Percentiles rank a stretch among this genome's conserved stretches.
phyloP scores from a whole-genome alignment of 805 yeast species.

The Saccharomyces mikatae region DNA sequence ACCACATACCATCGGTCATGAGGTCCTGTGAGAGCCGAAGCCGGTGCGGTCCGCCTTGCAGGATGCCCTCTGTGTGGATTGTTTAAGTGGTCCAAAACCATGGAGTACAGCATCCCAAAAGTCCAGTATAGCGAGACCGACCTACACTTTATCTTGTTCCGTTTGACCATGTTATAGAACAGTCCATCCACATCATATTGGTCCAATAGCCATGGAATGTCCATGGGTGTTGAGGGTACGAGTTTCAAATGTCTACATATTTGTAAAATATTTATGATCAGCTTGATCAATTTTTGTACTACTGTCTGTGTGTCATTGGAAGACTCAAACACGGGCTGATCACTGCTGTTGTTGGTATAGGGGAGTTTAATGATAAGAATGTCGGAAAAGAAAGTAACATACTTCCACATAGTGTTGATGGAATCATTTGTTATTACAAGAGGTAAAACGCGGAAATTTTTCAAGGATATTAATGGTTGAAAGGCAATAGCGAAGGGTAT shows the following conservation, averaged over 20 bases:
- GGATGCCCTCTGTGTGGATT: not conserved
- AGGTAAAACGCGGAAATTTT: slow-evolving; percentile 16
- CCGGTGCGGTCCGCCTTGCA: not conserved
- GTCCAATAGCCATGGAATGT: slow-evolving; percentile 14
- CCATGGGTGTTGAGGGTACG: slow-evolving; percentile 13
- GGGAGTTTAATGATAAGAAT: slow-evolving; percentile 12
- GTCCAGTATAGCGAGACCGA: slow-evolving; percentile 11
- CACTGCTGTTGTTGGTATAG: slow-evolving; percentile 1
- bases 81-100: not conserved
- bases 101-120: slow-evolving; percentile 1
- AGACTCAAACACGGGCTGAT: not conserved
- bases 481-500: slow-evolving; percentile 20
- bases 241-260: slow-evolving; percentile 11
- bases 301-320: slow-evolving; percentile 6
- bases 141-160: slow-evolving; percentile 9
- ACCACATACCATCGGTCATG: slow-evolving; percentile 2
- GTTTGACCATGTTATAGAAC: slow-evolving; percentile 15
- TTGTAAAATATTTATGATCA: slow-evolving; percentile 12
- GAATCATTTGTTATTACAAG: slow-evolving; percentile 14
- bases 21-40: not conserved
- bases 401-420: slow-evolving; percentile 18
- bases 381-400: slow-evolving; percentile 9
- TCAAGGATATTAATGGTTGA: slow-evolving; percentile 22
- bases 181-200: slow-evolving; percentile 25
- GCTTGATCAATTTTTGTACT: slow-evolving; percentile 12